These are phyloP conservation scores for Penicillium ochrochloron DNA, from an alignment of 495 filamentous ascomycete species.

Conservation along the genomic window DNA sequence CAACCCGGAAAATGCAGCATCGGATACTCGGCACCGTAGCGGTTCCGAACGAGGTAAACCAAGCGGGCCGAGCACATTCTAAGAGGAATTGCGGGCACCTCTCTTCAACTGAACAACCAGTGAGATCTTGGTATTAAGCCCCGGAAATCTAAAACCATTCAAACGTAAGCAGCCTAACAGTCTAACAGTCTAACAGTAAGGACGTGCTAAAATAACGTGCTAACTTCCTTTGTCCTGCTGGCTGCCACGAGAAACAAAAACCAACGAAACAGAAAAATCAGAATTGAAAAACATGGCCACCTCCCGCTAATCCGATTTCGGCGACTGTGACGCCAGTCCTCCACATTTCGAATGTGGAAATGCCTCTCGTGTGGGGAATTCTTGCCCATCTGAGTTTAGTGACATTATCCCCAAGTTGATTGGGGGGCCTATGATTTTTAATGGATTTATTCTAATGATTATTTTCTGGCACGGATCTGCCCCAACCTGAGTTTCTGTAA, in stretches of 20 bases:
- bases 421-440: not conserved
- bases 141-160: not conserved
- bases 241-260: not conserved
- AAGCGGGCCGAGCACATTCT: constrained; percentile 20
- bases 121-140: not conserved
- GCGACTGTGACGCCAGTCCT: constrained; percentile 19
- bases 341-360: constrained; percentile 29
- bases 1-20: not conserved
- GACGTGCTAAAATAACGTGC: too few species aligned
- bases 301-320: constrained; percentile 8
- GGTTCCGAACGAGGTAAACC: constrained; percentile 16
- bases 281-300: not conserved
- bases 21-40: constrained; percentile 18
- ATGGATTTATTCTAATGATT: too few species aligned
- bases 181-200: not conserved
- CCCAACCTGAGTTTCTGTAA: constrained; percentile 16
- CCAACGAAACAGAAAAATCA: not conserved
- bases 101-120: not conserved
- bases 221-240: too few species aligned
- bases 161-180: not conserved
- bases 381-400: constrained; percentile 15
- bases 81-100: not conserved
- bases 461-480: constrained; percentile 19
- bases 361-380: constrained; percentile 35
- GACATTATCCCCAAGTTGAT: constrained; percentile 9